phyloP scores from a whole-genome alignment of 805 yeast species.

The Candida manassasensis region DNA sequence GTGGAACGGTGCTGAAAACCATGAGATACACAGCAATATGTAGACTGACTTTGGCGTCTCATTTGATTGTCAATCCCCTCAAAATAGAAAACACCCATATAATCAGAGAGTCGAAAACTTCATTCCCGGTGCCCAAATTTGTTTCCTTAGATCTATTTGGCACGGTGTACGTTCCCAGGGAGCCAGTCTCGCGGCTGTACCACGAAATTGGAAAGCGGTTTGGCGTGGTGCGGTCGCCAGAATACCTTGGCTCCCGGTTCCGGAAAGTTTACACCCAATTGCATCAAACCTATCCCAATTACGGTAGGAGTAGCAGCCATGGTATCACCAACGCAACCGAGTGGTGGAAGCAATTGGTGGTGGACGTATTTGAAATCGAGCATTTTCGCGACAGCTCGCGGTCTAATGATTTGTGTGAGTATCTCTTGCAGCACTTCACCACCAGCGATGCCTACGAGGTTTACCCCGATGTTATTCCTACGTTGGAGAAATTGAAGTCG shows the following conservation, averaged over 20 bases:
- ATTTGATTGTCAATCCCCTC: conserved; percentile 21
- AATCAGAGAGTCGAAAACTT: conserved; percentile 19
- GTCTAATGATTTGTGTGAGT: conserved; percentile 37
- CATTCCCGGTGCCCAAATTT: conserved; percentile 40
- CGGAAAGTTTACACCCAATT: conserved; percentile 32
- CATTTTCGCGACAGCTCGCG: conserved; percentile 13
- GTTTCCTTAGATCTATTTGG: conserved; percentile 67
- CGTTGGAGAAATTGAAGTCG: conserved; percentile 29
- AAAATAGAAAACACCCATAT: conserved; percentile 17
- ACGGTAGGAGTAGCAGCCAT: conserved; percentile 42
- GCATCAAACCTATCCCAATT: conserved; percentile 48
- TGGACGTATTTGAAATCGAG: conserved; percentile 36
- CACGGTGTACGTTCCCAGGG: conserved; percentile 56
- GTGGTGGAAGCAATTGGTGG: conserved; percentile 61
- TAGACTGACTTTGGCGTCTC: background rate
- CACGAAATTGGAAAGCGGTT: conserved; percentile 41
- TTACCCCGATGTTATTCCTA: conserved; percentile 50
- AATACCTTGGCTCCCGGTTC: conserved; percentile 21
- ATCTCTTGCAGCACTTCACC: conserved; percentile 46
- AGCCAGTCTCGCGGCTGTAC: conserved; percentile 53
- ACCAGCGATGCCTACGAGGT: conserved; percentile 48
- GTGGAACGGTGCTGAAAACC: too few relatives aligned
- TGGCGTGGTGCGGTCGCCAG: conserved; percentile 33
- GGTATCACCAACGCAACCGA: conserved; percentile 21
- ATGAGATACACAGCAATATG: too few relatives aligned